Conservation (phyloP, 768 basidiomycete genomes). For the Lyophyllum semitale region DNA sequence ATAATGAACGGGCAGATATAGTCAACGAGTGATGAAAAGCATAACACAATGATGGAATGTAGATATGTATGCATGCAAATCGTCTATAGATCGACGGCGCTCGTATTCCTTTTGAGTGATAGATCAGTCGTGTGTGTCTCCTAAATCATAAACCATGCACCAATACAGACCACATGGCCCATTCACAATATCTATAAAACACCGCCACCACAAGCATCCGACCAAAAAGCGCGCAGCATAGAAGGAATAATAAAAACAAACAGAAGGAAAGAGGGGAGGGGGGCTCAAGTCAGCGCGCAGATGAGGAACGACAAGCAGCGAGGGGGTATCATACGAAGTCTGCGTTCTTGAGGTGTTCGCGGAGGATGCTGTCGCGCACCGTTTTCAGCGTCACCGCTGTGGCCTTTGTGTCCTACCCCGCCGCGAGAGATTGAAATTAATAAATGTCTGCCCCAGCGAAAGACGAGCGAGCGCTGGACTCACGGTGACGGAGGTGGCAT, state of each 20-base stretch:
- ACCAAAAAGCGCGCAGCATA: neutral
- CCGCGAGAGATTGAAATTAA: too few relatives aligned
- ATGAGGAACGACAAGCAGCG: neutral
- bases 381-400: conserved; percentile 53
- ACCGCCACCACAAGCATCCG: neutral
- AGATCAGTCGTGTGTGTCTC: too few relatives aligned
- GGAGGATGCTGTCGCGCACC: conserved; percentile 57
- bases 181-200: neutral
- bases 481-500: conserved; percentile 63
- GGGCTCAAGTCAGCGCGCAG: neutral
- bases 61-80: too few relatives aligned
- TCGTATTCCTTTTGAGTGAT: too few relatives aligned
- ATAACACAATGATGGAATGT: too few relatives aligned
- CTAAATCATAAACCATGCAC: too few relatives aligned
- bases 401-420: conserved; percentile 52
- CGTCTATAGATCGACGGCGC: too few relatives aligned
- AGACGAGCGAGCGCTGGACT: conserved; percentile 14
- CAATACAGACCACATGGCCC: neutral
- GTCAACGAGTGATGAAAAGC: too few relatives aligned
- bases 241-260: neutral
- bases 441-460: too few relatives aligned
- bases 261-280: neutral
- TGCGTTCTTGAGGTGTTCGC: conserved; percentile 49
- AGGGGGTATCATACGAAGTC: conserved; percentile 26
- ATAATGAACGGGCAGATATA: too few relatives aligned